Evolutionary conservation across 2,329 filamentous ascomycete species (phyloP).

Genomic region (Gnomoniopsis smithogilvyi): DNA sequence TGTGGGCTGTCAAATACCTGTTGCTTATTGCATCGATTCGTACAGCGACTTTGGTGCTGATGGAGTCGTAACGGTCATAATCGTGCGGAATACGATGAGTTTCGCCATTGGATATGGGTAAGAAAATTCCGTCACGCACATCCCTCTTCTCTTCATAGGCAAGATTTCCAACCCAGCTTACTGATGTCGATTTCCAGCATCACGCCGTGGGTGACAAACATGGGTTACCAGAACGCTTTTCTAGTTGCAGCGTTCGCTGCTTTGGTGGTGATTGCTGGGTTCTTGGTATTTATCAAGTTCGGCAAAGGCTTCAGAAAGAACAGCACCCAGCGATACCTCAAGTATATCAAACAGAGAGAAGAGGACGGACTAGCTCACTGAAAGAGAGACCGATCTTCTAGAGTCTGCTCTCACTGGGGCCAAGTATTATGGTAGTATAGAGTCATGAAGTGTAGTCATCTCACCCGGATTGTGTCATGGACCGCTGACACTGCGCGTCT

Average conservation of each 20-base stretch:
- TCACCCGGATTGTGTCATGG: too few species aligned
- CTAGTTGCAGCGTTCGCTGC: background rate
- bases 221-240: background rate
- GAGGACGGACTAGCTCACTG: background rate
- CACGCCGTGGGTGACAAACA: background rate
- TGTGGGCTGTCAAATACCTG: conserved; percentile 23
- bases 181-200: background rate
- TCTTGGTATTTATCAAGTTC: background rate
- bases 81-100: conserved; percentile 36
- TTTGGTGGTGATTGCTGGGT: background rate
- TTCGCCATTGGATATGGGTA: conserved; percentile 35
- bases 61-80: conserved; percentile 28
- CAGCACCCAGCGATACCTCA: background rate
- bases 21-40: conserved; percentile 29
- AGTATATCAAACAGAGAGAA: background rate
- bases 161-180: background rate
- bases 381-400: background rate
- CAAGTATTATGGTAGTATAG: too few species aligned
- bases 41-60: conserved; percentile 29
- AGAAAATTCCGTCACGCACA: background rate
- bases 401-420: too few species aligned
- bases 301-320: background rate
- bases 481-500: too few species aligned
- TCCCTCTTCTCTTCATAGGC: background rate
- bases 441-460: too few species aligned